phyloP scores from a whole-genome alignment of 2,329 filamentous ascomycete species.

The Orbilia javanica region DNA sequence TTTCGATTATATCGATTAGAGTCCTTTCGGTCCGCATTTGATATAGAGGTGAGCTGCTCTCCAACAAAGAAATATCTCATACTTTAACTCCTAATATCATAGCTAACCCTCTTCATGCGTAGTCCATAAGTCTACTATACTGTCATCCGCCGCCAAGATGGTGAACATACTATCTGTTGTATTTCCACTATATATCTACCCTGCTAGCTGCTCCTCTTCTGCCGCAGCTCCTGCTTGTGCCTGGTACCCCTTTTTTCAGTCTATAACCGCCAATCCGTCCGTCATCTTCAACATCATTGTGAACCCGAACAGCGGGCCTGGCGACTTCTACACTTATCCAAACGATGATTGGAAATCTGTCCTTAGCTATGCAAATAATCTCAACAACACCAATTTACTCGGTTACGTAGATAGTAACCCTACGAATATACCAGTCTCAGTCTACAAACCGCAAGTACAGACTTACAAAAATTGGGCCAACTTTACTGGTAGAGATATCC shows the following conservation, averaged over 20 bases:
- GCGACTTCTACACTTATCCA: slow-evolving; percentile 4
- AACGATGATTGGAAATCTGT: slow-evolving; percentile 39
- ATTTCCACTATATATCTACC: slow-evolving; percentile 46
- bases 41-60: too few relatives aligned
- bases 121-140: too few relatives aligned
- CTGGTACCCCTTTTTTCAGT: slow-evolving; percentile 45
- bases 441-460: slow-evolving; percentile 33
- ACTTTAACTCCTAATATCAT: too few relatives aligned
- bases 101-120: too few relatives aligned
- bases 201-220: slow-evolving; percentile 5
- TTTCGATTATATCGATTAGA: too few relatives aligned
- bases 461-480: slow-evolving; percentile 40
- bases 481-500: slow-evolving; percentile 23
- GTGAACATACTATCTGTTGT: slow-evolving; percentile 38
- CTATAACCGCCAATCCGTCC: slow-evolving; percentile 21
- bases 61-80: too few relatives aligned
- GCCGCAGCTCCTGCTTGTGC: slow-evolving; percentile 11
- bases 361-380: slow-evolving; percentile 29
- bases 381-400: slow-evolving; percentile 37
- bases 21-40: too few relatives aligned
- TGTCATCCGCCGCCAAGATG: slow-evolving; percentile 20
- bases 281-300: slow-evolving; percentile 38
- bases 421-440: background rate
- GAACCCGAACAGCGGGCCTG: slow-evolving; percentile 36
- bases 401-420: slow-evolving; percentile 47